Evolutionary conservation across 2,329 filamentous ascomycete species (phyloP).

Genomic region (Aspergillus cejpii): DNA sequence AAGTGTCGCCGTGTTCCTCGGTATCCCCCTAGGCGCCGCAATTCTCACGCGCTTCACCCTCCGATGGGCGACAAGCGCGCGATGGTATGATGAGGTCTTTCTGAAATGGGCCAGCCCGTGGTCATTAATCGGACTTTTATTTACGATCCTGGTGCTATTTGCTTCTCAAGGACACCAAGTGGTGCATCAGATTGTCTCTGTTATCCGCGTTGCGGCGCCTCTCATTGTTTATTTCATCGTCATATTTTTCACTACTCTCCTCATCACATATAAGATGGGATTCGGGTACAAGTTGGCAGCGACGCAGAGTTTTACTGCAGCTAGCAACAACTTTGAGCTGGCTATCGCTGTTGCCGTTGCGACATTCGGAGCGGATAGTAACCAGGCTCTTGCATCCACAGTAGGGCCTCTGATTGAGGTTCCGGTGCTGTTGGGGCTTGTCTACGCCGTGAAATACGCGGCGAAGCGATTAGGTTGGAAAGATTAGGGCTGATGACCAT

Average conservation of each 20-base stretch:
- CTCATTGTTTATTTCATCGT: slow-evolving; percentile 72
- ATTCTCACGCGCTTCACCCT: slow-evolving; percentile 64
- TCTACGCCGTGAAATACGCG: slow-evolving; percentile 62
- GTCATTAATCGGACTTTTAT: slow-evolving; percentile 75
- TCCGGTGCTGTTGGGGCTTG: slow-evolving; percentile 68
- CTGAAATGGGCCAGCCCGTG: slow-evolving; percentile 63
- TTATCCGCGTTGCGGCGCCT: slow-evolving; percentile 73
- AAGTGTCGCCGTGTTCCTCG: slow-evolving; percentile 77
- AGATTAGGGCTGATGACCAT: slow-evolving; percentile 2
- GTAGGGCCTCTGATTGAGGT: slow-evolving; percentile 84
- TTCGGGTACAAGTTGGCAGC: slow-evolving; percentile 64
- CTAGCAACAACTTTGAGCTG: slow-evolving; percentile 89
- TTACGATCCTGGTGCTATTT: slow-evolving; percentile 81
- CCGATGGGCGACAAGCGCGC: slow-evolving; percentile 47
- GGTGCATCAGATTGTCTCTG: slow-evolving; percentile 74
- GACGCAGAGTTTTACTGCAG: slow-evolving; percentile 81
- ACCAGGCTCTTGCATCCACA: slow-evolving; percentile 73
- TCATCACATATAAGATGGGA: slow-evolving; percentile 56
- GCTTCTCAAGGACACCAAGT: slow-evolving; percentile 71
- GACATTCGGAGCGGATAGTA: slow-evolving; percentile 67
- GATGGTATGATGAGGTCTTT: slow-evolving; percentile 63
- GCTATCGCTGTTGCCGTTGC: slow-evolving; percentile 84
- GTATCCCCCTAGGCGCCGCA: slow-evolving; percentile 73
- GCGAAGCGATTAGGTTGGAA: slow-evolving; percentile 16
- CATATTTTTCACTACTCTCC: slow-evolving; percentile 66